These are phyloP conservation scores for Aspergillus asperescens DNA, from an alignment of 495 filamentous ascomycete genomes.

Conservation along the genomic window DNA sequence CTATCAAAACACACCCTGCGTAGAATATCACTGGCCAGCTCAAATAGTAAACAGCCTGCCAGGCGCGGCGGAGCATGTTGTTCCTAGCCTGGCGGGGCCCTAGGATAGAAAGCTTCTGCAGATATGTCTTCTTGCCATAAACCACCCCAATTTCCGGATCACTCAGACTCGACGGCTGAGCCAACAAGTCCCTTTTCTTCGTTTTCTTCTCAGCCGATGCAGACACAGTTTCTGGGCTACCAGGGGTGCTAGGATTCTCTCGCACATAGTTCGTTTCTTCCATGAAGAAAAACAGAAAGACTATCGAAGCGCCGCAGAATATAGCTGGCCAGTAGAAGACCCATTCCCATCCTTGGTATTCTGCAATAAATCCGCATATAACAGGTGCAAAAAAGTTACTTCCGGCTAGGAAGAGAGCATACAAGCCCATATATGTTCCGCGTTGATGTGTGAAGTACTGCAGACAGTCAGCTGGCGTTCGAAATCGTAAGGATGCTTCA, in stretches of 20 bases:
- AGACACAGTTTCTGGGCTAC: slow-evolving; percentile 7
- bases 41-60: slow-evolving; percentile 38
- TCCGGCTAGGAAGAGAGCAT: slow-evolving; percentile 56
- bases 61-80: slow-evolving; percentile 43
- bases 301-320: slow-evolving; percentile 48
- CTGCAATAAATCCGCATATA: slow-evolving; percentile 62
- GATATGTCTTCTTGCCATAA: slow-evolving; percentile 40
- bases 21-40: slow-evolving; percentile 63
- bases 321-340: slow-evolving; percentile 63
- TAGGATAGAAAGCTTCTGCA: slow-evolving; percentile 50
- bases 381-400: slow-evolving; percentile 63
- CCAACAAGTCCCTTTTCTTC: slow-evolving; percentile 21
- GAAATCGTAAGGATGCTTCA: not conserved
- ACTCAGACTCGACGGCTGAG: slow-evolving; percentile 8
- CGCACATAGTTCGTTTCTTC: slow-evolving; percentile 64
- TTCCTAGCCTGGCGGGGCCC: slow-evolving; percentile 44
- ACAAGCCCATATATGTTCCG: slow-evolving; percentile 60
- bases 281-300: slow-evolving; percentile 64
- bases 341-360: slow-evolving; percentile 59
- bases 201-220: slow-evolving; percentile 15
- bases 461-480: not conserved
- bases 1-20: slow-evolving; percentile 39
- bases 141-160: slow-evolving; percentile 21
- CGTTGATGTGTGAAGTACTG: slow-evolving; percentile 62
- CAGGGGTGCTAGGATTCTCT: slow-evolving; percentile 11